Percentiles rank a stretch among this genome's conserved stretches.
Evolutionary conservation across 257 asterid genomes (phyloP).

Genomic region (Schizonepeta tenuifolia): DNA sequence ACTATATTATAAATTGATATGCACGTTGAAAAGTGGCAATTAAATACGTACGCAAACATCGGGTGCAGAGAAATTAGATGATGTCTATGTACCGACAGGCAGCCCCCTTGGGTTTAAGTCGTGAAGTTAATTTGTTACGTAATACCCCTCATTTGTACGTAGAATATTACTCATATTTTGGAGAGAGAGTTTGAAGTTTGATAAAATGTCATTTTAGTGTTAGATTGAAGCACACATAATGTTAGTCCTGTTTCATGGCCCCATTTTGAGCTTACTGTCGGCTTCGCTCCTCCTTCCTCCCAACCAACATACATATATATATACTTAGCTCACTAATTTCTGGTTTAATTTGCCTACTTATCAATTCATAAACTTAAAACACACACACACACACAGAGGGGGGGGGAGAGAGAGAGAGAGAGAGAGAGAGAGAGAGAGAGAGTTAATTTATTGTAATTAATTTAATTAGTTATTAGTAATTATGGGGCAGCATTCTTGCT

Average conservation of each 20-base stretch:
- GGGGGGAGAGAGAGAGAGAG: no score
- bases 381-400: no score
- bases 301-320: conserved; percentile 45
- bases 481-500: conserved; percentile 95
- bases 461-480: neutral
- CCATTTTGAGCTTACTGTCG: conserved; percentile 46
- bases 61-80: neutral
- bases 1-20: neutral
- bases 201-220: conserved; percentile 82
- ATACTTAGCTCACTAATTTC: conserved; percentile 1
- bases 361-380: no score
- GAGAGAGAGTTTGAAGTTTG: conserved; percentile 40
- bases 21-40: conserved; percentile 13
- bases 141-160: conserved; percentile 57
- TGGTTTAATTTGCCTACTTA: neutral
- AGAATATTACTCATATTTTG: conserved; percentile 24
- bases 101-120: conserved; percentile 7
- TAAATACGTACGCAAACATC: conserved; percentile 8
- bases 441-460: neutral
- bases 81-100: conserved; percentile 35
- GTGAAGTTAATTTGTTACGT: conserved; percentile 53
- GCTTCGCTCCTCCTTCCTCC: conserved; percentile 31
- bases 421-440: neutral
- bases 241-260: conserved; percentile 48
- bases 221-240: conserved; percentile 61